These are phyloP conservation scores for Fragaria vesca DNA, from an alignment of 306 rosid genomes.

Conservation along the genomic window DNA sequence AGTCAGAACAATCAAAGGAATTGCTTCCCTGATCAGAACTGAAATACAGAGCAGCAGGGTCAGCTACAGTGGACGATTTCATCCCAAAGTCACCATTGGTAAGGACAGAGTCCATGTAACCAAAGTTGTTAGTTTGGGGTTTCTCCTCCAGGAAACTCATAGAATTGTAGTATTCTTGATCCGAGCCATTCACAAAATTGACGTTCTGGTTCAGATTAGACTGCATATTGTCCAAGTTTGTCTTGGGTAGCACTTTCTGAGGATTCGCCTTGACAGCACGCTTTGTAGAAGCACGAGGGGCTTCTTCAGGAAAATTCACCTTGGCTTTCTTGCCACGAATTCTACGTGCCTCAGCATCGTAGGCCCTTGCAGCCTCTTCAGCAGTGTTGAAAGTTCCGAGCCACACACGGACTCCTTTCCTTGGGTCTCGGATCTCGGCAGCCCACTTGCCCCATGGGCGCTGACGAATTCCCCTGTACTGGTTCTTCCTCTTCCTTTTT, in stretches of 20 bases:
- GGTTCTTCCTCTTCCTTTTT: conserved; percentile 83
- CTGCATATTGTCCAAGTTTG: conserved; percentile 36
- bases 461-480: conserved; percentile 89
- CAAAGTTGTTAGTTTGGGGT: conserved; percentile 50
- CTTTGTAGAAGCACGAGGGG: conserved; percentile 41
- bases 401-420: conserved; percentile 98
- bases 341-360: conserved; percentile 89
- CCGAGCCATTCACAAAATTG: conserved; percentile 29
- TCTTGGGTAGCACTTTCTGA: conserved; percentile 37
- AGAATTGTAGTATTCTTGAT: conserved; percentile 41
- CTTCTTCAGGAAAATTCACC: conserved; percentile 86
- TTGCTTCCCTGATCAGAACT: conserved; percentile 83
- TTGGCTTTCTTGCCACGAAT: conserved; percentile 95
- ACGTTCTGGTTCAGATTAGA: conserved; percentile 47
- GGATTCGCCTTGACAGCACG: conserved; percentile 42
- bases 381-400: conserved; percentile 98
- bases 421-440: conserved; percentile 95
- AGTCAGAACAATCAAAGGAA: conserved; percentile 70
- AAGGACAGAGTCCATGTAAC: conserved; percentile 34
- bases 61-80: conserved; percentile 31
- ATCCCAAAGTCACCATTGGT: conserved; percentile 36
- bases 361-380: conserved; percentile 98
- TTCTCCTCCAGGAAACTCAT: conserved; percentile 70
- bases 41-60: conserved; percentile 41
- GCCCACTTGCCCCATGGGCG: conserved; percentile 99